phyloP scores from a whole-genome alignment of 805 yeast genomes.

The Barnettozyma siamensis region DNA sequence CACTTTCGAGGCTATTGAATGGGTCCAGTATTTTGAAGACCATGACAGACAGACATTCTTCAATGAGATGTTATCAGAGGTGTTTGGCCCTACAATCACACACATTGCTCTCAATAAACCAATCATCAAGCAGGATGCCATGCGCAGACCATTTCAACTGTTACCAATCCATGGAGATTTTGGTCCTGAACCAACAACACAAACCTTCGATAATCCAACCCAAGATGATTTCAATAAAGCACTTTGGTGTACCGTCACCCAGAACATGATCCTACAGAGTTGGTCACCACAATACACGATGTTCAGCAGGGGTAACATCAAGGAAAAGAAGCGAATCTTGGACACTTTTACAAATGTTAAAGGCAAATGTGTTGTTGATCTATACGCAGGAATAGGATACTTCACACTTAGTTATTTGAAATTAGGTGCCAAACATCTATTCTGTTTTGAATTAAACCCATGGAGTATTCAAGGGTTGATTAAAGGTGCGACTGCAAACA shows the following conservation, averaged over 20 bases:
- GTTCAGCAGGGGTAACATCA: conserved; percentile 85
- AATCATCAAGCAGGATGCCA: conserved; percentile 45
- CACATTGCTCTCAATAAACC: conserved; percentile 73
- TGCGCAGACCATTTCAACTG: conserved; percentile 62
- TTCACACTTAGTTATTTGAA: conserved; percentile 65
- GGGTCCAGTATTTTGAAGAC: conserved; percentile 27
- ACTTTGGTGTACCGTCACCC: conserved; percentile 67
- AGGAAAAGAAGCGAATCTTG: conserved; percentile 67
- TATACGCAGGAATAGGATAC: conserved; percentile 85
- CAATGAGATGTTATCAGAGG: conserved; percentile 17
- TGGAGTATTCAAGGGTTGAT: conserved; percentile 75
- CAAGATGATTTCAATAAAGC: conserved; percentile 41
- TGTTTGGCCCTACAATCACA: conserved; percentile 30
- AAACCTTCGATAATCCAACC: conserved; percentile 32
- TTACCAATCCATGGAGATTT: conserved; percentile 60
- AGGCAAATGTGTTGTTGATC: conserved; percentile 49
- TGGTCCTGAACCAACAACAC: conserved; percentile 38
- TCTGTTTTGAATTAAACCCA: conserved; percentile 81
- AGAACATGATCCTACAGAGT: conserved; percentile 68
- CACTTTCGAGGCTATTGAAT: conserved; percentile 36
- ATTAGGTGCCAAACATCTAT: conserved; percentile 44
- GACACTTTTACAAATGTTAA: conserved; percentile 32
- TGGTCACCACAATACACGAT: conserved; percentile 87
- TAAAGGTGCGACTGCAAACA: conserved; percentile 46
- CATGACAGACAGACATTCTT: conserved; percentile 13